phyloP scores from a whole-genome alignment of 2,329 filamentous ascomycete species.

The Aspergillus pseudoglaucus region DNA sequence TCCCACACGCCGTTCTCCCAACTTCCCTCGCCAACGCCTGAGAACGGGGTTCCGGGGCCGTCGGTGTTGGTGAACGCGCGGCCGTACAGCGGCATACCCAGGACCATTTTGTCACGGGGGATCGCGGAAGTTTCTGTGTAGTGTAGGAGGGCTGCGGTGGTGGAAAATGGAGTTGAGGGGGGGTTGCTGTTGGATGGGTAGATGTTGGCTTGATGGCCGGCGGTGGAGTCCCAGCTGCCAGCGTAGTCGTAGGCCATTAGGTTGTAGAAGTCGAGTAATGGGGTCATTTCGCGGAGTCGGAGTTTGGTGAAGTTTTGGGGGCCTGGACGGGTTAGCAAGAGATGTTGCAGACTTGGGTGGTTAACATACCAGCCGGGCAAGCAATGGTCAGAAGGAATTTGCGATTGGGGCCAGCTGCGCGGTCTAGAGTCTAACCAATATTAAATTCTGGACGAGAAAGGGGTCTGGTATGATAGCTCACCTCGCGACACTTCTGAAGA shows the following conservation, averaged over 20 bases:
- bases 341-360: background rate
- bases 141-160: slow-evolving; percentile 60
- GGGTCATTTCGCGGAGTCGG: slow-evolving; percentile 39
- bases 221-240: slow-evolving; percentile 66
- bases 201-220: slow-evolving; percentile 80
- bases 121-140: slow-evolving; percentile 61
- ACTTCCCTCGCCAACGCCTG: slow-evolving; percentile 63
- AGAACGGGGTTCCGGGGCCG: slow-evolving; percentile 65
- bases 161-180: slow-evolving; percentile 69
- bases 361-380: slow-evolving; percentile 37
- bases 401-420: slow-evolving; percentile 32
- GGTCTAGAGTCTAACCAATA: slow-evolving; percentile 26
- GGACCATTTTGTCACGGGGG: slow-evolving; percentile 63
- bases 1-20: slow-evolving; percentile 87
- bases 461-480: slow-evolving; percentile 10
- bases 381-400: slow-evolving; percentile 46
- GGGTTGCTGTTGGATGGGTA: slow-evolving; percentile 56
- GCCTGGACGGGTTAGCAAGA: slow-evolving; percentile 18
- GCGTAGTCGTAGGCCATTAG: slow-evolving; percentile 81
- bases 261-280: slow-evolving; percentile 49
- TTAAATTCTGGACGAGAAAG: slow-evolving; percentile 5
- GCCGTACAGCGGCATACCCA: slow-evolving; percentile 96
- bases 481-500: slow-evolving; percentile 37
- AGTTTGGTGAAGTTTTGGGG: slow-evolving; percentile 38
- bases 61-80: slow-evolving; percentile 76